Base-by-base conservation (phyloP, 805 yeast genomes). In the Scheffersomyces ergatensis region DNA sequence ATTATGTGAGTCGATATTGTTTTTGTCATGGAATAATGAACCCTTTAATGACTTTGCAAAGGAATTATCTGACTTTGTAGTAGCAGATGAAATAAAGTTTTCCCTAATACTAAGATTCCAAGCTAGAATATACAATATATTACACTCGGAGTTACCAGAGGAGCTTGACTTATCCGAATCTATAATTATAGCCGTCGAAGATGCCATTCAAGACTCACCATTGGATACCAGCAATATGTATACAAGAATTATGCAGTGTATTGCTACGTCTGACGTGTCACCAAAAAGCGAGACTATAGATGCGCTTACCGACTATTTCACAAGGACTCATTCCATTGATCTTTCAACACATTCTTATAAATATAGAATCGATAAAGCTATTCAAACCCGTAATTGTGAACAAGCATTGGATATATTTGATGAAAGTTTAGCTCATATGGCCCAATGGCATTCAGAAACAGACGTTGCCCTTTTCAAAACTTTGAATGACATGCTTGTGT, bases 401-500 rank as follows among this genome's bases (percentile, higher is more conserved):
- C 35, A 39, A 25, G 73, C 73, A 1, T 34, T 52, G 7, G 40
- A 54, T 17, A 39, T 64, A 9, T 70, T 66, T 39, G 60, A 61
- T 13, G 59, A 63, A 36, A 67, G 73, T 45, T 29, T 62, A 13
- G 39, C 43, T 7, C 34, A 48, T 1, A 44, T 36, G 19, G 42
- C 42, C 4, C 50, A 53, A 24, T 65, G 71, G 71, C 30, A 49
- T 2, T 33, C 42, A 8, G 50, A 45, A 23, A 39, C 45, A 13
- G 57, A 62, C 36, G 70, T 75, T 1, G 59, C 60, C n/a, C 47
- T 77, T 2, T 65, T 62, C 43, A 54, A 63, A 5, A 62, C 76
- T 0, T 57, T 82, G 43, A 69, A 70, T 50, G 62, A 71, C 13
- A 71, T 78, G 46, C 63, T 79, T 8, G 46, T 72, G 19, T 46